Evolutionary conservation across 2,329 filamentous ascomycete species (phyloP).

Genomic region (Neocucurbitaria cava): DNA sequence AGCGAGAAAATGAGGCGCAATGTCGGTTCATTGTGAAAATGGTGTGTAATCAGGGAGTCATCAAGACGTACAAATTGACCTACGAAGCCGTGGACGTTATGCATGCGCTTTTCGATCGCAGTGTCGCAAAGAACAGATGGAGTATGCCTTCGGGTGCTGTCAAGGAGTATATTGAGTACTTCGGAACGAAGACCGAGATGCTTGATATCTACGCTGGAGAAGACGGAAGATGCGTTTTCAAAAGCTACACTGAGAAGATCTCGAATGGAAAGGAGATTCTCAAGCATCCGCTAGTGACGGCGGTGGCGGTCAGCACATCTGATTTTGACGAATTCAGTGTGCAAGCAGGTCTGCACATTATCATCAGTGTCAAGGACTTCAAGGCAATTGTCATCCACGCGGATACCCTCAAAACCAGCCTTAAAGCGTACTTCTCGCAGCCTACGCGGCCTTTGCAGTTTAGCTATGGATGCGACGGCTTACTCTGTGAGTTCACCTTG

Average conservation of each 20-base stretch:
- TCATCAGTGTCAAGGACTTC: slow-evolving; percentile 84
- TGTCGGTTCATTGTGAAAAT: slow-evolving; percentile 79
- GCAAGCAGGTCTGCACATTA: slow-evolving; percentile 77
- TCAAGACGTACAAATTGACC: slow-evolving; percentile 77
- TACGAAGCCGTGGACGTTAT: slow-evolving; percentile 78
- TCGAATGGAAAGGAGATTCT: slow-evolving; percentile 75
- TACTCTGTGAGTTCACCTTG: slow-evolving; percentile 78
- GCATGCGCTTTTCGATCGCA: slow-evolving; percentile 76
- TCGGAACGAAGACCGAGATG: slow-evolving; percentile 80
- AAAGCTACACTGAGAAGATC: slow-evolving; percentile 82
- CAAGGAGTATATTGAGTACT: slow-evolving; percentile 79
- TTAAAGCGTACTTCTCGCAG: slow-evolving; percentile 73
- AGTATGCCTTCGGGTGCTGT: slow-evolving; percentile 73
- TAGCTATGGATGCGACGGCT: slow-evolving; percentile 71
- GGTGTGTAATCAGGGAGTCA: slow-evolving; percentile 76
- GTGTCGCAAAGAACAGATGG: slow-evolving; percentile 73
- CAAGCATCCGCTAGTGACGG: slow-evolving; percentile 81
- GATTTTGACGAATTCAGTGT: slow-evolving; percentile 79
- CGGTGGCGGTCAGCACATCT: slow-evolving; percentile 76
- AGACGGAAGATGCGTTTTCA: slow-evolving; percentile 73
- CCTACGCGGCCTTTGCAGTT: slow-evolving; percentile 76
- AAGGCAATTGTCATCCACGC: slow-evolving; percentile 80
- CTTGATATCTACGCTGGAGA: slow-evolving; percentile 76
- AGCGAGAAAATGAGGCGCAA: slow-evolving; percentile 69
- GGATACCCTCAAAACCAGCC: slow-evolving; percentile 69